Conservation (phyloP, 306 rosid genomes). For the Hippophae rhamnoides region DNA sequence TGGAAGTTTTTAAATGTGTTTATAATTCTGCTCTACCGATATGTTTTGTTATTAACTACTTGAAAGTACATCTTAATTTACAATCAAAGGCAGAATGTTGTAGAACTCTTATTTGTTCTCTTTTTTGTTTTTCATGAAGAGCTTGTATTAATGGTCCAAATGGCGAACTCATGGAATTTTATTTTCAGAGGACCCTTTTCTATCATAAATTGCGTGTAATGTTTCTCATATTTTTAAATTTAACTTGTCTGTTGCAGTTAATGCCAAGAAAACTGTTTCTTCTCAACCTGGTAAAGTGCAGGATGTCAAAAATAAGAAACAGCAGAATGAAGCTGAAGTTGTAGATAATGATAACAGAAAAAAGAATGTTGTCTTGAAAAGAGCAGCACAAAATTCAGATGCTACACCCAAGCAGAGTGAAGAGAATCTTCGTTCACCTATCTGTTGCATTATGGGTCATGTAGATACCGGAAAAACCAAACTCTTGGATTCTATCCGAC, state of each 20-base stretch:
- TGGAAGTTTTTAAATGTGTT: too few relatives aligned
- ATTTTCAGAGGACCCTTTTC: too few relatives aligned
- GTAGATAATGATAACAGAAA: conserved; percentile 25
- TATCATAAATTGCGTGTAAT: too few relatives aligned
- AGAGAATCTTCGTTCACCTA: conserved; percentile 85
- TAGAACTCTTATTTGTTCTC: too few relatives aligned
- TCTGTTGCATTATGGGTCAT: conserved; percentile 99
- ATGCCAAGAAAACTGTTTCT: conserved; percentile 30
- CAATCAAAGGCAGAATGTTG: too few relatives aligned
- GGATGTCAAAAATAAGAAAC: conserved; percentile 34
- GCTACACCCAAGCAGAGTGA: conserved; percentile 37
- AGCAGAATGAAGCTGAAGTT: conserved; percentile 25
- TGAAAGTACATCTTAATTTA: too few relatives aligned
- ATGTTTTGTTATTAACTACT: too few relatives aligned
- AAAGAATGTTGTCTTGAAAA: conserved; percentile 22
- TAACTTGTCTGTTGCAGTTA: conserved; percentile 5
- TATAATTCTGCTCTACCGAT: too few relatives aligned
- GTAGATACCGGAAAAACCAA: conserved; percentile 97
- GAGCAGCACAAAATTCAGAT: conserved; percentile 10
- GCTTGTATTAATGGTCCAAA: too few relatives aligned
- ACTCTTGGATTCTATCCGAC: conserved; percentile 70
- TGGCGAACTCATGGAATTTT: too few relatives aligned
- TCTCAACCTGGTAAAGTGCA: conserved; percentile 27
- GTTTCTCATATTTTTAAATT: too few relatives aligned
- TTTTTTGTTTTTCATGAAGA: too few relatives aligned